A percentile compares a stretch with the other conserved stretches of the same genome.
phyloP scores from a whole-genome alignment of 2,329 filamentous ascomycete genomes.

The Ceratocystis variospora region DNA sequence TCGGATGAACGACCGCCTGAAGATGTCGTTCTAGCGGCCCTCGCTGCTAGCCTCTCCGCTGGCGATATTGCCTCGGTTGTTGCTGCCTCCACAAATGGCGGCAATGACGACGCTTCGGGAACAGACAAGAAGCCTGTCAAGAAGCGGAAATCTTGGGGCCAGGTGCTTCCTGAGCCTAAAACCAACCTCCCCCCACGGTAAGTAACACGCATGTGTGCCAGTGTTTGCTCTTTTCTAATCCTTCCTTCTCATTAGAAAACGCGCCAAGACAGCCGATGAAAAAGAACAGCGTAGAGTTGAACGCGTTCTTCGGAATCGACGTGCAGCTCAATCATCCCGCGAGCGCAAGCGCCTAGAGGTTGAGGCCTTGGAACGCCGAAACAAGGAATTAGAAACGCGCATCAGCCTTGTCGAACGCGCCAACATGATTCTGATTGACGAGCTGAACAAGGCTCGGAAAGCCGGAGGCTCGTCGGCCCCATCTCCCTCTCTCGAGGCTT shows the following conservation, averaged over 20 bases:
- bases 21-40: conserved; percentile 22
- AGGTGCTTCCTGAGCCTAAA: conserved; percentile 91
- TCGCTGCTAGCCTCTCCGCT: conserved; percentile 13
- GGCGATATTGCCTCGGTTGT: conserved; percentile 17
- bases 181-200: conserved; percentile 87
- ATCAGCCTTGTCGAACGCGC: conserved; percentile 46
- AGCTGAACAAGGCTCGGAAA: conserved; percentile 36
- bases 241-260: conserved; percentile 48
- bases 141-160: conserved; percentile 98
- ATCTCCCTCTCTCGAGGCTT: conserved; percentile 31
- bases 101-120: conserved; percentile 20
- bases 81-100: conserved; percentile 19
- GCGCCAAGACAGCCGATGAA: conserved; percentile 96
- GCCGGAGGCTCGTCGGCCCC: conserved; percentile 31
- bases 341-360: conserved; percentile 84
- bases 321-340: conserved; percentile 88
- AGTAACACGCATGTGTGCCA: conserved; percentile 20
- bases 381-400: conserved; percentile 53
- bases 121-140: conserved; percentile 61
- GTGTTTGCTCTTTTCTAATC: not conserved
- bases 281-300: conserved; percentile 97
- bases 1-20: conserved; percentile 21
- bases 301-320: conserved; percentile 88
- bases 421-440: conserved; percentile 36
- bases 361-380: conserved; percentile 67